Percentiles rank a stretch among this genome's conserved stretches.
These are phyloP conservation scores for Metroxylon sagu DNA, from an alignment of 176 grass and related monocot species.

Conservation along the genomic window DNA sequence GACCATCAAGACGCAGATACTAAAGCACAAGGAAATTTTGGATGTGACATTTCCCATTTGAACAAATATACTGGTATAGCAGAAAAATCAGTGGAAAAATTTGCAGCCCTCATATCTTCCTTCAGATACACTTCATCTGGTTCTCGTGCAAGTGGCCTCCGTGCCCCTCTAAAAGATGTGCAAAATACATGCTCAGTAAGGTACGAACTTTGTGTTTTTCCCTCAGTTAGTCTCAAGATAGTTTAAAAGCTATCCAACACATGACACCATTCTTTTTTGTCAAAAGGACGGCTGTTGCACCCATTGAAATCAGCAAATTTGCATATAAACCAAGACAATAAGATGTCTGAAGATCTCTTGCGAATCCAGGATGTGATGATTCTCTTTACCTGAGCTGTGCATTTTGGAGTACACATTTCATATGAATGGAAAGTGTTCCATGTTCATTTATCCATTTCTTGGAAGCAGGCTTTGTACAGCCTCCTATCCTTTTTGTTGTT, in stretches of 20 bases:
- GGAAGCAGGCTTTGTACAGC: not conserved
- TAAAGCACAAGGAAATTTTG: constrained; percentile 45
- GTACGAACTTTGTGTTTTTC: constrained; percentile 21
- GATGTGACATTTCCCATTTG: constrained; percentile 81
- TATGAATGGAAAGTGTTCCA: constrained; percentile 8
- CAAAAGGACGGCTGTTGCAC: constrained; percentile 8
- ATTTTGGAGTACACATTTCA: constrained; percentile 8
- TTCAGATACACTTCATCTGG: constrained; percentile 64
- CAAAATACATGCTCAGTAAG: constrained; percentile 61
- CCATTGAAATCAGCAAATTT: constrained; percentile 24
- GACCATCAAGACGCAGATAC: constrained; percentile 10
- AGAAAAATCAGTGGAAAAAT: constrained; percentile 91
- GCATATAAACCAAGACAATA: constrained; percentile 33
- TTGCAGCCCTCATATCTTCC: constrained; percentile 61
- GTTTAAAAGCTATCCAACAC: constrained; percentile 8
- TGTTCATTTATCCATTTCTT: constrained; percentile 29
- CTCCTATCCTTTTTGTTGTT: no score
- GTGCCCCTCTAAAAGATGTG: constrained; percentile 77
- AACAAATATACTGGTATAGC: constrained; percentile 68
- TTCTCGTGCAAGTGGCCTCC: constrained; percentile 78
- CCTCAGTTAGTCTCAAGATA: not conserved
- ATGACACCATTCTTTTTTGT: not conserved
- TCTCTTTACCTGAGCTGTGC: not conserved
- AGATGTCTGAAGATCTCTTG: constrained; percentile 6
- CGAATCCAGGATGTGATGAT: not conserved